phyloP scores from a whole-genome alignment of 148 eudicot species.

The Fagopyrum esculentum region DNA sequence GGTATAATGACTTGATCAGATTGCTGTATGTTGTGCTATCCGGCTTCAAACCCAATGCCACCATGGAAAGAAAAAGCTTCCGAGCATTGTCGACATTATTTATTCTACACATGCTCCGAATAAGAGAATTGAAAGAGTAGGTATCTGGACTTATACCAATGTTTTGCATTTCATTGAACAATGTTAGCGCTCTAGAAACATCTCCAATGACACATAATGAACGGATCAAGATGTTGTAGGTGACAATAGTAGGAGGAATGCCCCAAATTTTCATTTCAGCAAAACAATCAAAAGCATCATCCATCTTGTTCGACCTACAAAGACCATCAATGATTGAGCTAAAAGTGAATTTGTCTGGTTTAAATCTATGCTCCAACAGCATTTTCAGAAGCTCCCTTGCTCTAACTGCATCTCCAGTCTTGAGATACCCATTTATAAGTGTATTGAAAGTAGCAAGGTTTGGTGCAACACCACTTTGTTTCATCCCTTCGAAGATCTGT shows the following conservation, averaged over 20 bases:
- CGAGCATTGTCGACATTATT: conserved; percentile 64
- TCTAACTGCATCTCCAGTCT: conserved; percentile 44
- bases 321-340: conserved; percentile 75
- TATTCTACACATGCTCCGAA: conserved; percentile 62
- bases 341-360: conserved; percentile 83
- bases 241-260: conserved; percentile 55
- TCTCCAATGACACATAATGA: conserved; percentile 62
- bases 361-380: conserved; percentile 59
- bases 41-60: conserved; percentile 51
- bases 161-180: conserved; percentile 62
- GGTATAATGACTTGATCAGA: conserved; percentile 70
- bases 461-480: conserved; percentile 45
- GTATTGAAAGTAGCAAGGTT: conserved; percentile 82
- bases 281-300: conserved; percentile 81
- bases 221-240: conserved; percentile 76
- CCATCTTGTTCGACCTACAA: conserved; percentile 54
- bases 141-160: conserved; percentile 68
- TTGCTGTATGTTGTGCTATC: conserved; percentile 60
- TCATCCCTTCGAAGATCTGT: conserved; percentile 49
- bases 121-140: conserved; percentile 74
- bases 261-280: conserved; percentile 88
- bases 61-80: conserved; percentile 62
- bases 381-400: conserved; percentile 54
- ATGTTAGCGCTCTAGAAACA: conserved; percentile 40
- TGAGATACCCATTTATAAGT: conserved; percentile 63